Conservation (phyloP, 345 rosid genomes). For the Heritiera fomes region DNA sequence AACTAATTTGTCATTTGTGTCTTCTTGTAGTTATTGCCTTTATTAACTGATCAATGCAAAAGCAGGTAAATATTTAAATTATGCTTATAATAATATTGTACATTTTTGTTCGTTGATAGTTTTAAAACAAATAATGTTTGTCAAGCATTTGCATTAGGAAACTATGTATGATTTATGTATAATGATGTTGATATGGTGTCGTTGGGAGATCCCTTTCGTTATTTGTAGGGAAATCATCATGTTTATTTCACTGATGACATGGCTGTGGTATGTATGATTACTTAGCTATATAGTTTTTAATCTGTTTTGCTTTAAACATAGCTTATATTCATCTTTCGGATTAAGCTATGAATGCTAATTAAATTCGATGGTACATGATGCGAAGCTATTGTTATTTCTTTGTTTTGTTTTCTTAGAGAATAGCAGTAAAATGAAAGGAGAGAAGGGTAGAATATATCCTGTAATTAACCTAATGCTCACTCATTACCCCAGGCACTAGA, state of each 20-base stretch:
- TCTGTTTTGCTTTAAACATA: slow-evolving; percentile 3
- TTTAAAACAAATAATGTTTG: too few species aligned
- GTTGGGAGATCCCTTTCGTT: slow-evolving; percentile 83
- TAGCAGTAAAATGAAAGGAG: neutral
- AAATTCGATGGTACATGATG: neutral
- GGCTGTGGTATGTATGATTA: slow-evolving; percentile 55
- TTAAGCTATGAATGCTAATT: neutral
- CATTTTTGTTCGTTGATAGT: too few species aligned
- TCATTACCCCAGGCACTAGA: neutral
- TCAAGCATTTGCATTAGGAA: too few species aligned
- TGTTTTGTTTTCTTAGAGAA: neutral
- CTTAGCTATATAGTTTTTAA: neutral
- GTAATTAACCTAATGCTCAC: neutral
- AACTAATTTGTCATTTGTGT: too few species aligned
- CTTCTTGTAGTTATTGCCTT: too few species aligned
- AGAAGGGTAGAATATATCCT: neutral
- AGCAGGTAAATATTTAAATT: too few species aligned
- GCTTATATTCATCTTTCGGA: neutral
- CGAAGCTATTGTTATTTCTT: neutral
- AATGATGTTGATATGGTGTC: slow-evolving; percentile 99
- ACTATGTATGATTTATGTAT: slow-evolving; percentile 53
- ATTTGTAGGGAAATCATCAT: slow-evolving; percentile 77
- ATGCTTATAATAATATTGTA: too few species aligned
- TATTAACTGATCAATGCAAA: too few species aligned
- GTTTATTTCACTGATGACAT: slow-evolving; percentile 96